phyloP scores from a whole-genome alignment of 495 filamentous ascomycete species.

The Daldinia bambusicola region DNA sequence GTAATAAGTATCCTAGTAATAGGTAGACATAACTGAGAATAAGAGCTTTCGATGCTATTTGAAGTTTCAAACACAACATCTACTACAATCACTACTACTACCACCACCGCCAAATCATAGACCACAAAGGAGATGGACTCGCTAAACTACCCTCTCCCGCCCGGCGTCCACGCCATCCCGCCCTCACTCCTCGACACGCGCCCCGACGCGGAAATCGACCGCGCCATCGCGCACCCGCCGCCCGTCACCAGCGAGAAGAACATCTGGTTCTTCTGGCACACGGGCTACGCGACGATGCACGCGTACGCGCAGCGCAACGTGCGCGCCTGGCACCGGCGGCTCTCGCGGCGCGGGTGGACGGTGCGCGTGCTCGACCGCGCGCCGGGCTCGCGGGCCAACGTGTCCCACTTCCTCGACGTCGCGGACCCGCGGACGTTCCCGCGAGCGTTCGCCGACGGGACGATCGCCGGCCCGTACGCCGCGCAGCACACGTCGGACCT shows the following conservation, averaged over 20 bases:
- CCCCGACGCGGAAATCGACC: conserved; percentile 58
- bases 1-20: not conserved
- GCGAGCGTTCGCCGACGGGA: conserved; percentile 58
- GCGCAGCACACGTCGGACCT: conserved; percentile 66
- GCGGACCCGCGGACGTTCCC: conserved; percentile 57
- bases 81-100: not conserved
- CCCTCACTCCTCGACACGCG: conserved; percentile 55
- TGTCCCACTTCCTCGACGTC: conserved; percentile 60
- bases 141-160: conserved; percentile 46
- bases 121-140: conserved; percentile 1
- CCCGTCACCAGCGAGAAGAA: conserved; percentile 60
- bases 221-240: conserved; percentile 53
- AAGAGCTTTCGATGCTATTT: not conserved
- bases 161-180: conserved; percentile 49
- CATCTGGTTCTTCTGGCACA: conserved; percentile 68
- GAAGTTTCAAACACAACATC: not conserved
- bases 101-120: not conserved
- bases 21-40: not conserved
- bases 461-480: conserved; percentile 59
- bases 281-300: conserved; percentile 58
- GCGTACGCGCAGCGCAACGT: conserved; percentile 65
- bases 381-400: conserved; percentile 56
- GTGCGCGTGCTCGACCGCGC: conserved; percentile 62
- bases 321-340: conserved; percentile 65
- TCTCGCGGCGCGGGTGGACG: conserved; percentile 61